These are phyloP conservation scores for Tylopilus intermedius DNA, from an alignment of 768 basidiomycete genomes.

Conservation along the genomic window DNA sequence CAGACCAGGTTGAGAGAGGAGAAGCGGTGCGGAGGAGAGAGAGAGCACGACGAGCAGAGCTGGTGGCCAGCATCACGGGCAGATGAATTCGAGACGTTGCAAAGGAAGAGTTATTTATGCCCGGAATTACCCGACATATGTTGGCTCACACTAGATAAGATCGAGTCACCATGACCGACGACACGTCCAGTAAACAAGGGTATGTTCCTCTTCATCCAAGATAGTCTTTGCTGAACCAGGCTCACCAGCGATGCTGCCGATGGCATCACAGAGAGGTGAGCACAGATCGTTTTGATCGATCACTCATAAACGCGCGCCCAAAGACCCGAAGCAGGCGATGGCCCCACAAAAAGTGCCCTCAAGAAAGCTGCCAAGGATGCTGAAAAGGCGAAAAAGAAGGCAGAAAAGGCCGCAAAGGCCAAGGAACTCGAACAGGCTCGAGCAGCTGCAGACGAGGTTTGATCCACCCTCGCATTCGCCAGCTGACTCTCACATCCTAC, in stretches of 20 bases:
- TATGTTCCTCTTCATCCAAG: background rate
- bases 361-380: constrained; percentile 90
- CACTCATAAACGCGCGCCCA: background rate
- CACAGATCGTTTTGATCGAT: background rate
- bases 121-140: constrained; percentile 16
- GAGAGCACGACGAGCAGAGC: constrained; percentile 46
- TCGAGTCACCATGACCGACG: background rate
- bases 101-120: background rate
- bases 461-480: constrained; percentile 32
- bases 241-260: constrained; percentile 9
- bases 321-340: constrained; percentile 33
- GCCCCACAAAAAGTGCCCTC: constrained; percentile 79
- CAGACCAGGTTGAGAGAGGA: constrained; percentile 70
- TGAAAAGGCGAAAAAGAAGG: constrained; percentile 85
- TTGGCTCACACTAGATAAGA: background rate
- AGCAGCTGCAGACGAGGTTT: constrained; percentile 55
- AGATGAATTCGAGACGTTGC: background rate
- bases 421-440: constrained; percentile 71
- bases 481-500: constrained; percentile 3
- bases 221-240: background rate
- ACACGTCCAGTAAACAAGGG: constrained; percentile 1
- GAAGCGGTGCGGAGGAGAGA: constrained; percentile 35
- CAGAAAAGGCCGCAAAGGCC: constrained; percentile 78
- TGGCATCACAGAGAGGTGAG: constrained; percentile 11
- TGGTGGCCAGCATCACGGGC: constrained; percentile 37